phyloP scores from a whole-genome alignment of 345 rosid species.

The Euphorbia peplus region DNA sequence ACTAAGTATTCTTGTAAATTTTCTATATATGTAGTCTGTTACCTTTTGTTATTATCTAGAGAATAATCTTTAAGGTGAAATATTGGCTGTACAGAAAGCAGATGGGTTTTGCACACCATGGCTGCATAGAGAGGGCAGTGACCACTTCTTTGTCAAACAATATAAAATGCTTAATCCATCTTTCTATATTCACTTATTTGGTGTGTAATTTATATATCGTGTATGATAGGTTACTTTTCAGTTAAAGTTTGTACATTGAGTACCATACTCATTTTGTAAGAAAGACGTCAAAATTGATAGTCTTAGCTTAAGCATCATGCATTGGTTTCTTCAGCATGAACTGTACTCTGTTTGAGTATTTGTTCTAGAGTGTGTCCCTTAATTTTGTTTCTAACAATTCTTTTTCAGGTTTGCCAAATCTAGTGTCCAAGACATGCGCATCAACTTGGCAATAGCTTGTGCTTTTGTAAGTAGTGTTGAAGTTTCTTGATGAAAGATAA shows the following conservation, averaged over 20 bases:
- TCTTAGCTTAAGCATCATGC: background rate
- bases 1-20: background rate
- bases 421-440: conserved; percentile 49
- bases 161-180: background rate
- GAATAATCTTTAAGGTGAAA: background rate
- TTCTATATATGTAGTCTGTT: background rate
- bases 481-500: background rate
- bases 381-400: background rate
- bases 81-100: background rate
- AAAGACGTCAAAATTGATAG: background rate
- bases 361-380: background rate
- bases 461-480: conserved; percentile 68
- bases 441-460: conserved; percentile 86
- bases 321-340: background rate
- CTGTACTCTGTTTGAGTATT: background rate
- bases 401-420: conserved; percentile 74
- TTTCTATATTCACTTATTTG: background rate
- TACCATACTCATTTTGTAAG: background rate
- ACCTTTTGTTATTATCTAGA: background rate
- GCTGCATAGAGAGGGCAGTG: conserved; percentile 3
- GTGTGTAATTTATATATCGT: background rate
- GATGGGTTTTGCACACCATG: background rate
- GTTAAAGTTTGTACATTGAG: background rate
- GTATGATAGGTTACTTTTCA: background rate
- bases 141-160: background rate